Evolutionary conservation across 192 early-diverging fungal species (phyloP).

Genomic region (Geosiphon pyriformis): DNA sequence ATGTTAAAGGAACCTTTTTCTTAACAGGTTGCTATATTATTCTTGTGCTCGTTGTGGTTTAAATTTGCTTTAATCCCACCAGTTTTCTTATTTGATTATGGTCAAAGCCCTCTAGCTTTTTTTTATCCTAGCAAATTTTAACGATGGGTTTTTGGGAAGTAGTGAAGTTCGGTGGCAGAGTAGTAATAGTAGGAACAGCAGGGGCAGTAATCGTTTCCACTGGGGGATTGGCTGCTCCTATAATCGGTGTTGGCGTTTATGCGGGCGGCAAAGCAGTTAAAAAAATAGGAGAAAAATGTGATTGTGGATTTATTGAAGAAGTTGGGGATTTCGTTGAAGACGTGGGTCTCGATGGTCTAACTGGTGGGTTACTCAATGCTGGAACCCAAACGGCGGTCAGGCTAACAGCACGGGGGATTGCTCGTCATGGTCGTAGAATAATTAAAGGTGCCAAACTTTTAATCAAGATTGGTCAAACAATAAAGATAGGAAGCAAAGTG

Average conservation of each 20-base stretch:
- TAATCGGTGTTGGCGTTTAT: not conserved
- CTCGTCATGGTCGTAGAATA: not conserved
- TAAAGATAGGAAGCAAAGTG: not conserved
- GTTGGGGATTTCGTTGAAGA: constrained; percentile 4
- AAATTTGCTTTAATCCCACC: too few relatives aligned
- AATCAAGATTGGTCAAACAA: not conserved
- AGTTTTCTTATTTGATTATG: too few relatives aligned
- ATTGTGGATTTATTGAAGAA: constrained; percentile 6
- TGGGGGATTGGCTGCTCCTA: not conserved
- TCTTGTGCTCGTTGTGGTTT: too few relatives aligned
- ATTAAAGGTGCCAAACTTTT: not conserved
- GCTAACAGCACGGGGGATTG: not conserved
- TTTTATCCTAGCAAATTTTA: too few relatives aligned
- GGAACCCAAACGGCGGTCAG: not conserved
- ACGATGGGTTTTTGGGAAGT: too few relatives aligned
- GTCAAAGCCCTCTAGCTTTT: too few relatives aligned
- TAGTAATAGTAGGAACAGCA: not conserved
- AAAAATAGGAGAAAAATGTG: not conserved
- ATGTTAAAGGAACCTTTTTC: too few relatives aligned
- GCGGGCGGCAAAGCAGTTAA: not conserved
- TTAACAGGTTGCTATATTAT: too few relatives aligned
- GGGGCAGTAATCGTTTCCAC: not conserved
- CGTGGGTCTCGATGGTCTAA: constrained; percentile 2
- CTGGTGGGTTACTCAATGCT: not conserved
- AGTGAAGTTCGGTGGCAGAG: not conserved